Evolutionary conservation across 176 grass and related monocot genomes (phyloP), one percentile per base, ranked within the genome.

Genomic region (Triticum urartu): DNA sequence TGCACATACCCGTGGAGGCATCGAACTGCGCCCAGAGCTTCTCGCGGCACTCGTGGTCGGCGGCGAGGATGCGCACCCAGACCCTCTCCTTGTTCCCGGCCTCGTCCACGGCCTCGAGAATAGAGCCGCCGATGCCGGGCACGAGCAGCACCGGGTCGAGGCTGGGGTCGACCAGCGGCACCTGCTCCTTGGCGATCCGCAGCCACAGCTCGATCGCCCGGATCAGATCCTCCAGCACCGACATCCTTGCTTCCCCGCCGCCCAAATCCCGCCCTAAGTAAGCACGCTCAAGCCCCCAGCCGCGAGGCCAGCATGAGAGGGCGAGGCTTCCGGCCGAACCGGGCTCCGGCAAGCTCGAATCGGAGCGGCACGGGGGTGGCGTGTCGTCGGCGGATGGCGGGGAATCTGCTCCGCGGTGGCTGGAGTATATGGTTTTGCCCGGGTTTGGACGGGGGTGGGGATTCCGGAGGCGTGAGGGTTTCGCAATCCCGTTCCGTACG

Each of bases 1-100:
- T 22, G 48, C 1, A 26, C 68, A 82, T 88, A 95, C 97, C 97
- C 5, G 92, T 92, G 54, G 91, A 84, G 22, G 90, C 86, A 81
- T 98, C 97, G 61, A 98, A 98, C 66, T 90, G 89, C 26, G 94
- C 93, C 97, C 94, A 98, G 33, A 98, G 84, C 75, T 95, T 95
- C 18, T 78, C 86, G 58, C 76, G 71, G 59, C 95, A 98, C 77
- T 98, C 97, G 84, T 95, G 97, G 68, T 95, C 94, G 1, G 94
- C 92, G 1, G 85, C 88, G 21, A 98, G 89, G 84, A 98, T 92
- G 76, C 97, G 88, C 64, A 98, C 97, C 97, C 97, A 99, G 2
- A 96, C 83, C 82, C 97, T 42, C 80, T 96, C 94, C 85, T 92
- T 86, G 48, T 88, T 99, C 36, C 97, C 92, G 54, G 87, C 88